These are phyloP conservation scores for Agrocybe pediades DNA, from an alignment of 768 basidiomycete genomes.

Conservation along the genomic window DNA sequence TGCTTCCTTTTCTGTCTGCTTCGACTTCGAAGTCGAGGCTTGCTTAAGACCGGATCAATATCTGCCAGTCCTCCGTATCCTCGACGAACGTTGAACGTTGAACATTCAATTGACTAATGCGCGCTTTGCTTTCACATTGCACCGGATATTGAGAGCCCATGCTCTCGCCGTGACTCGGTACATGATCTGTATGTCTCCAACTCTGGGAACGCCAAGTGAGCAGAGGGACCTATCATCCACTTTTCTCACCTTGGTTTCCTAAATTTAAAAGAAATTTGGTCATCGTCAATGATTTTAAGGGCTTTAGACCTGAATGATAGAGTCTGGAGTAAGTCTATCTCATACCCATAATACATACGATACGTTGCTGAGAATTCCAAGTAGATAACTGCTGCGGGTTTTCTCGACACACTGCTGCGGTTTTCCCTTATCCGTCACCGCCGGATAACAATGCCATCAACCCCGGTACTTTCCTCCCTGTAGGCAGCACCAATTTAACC, in stretches of 20 bases:
- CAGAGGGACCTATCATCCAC: background rate
- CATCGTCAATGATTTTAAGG: background rate
- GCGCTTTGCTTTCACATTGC: too few species aligned
- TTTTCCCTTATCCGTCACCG: slow-evolving; percentile 19
- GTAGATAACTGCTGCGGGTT: slow-evolving; percentile 18
- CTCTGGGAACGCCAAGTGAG: background rate
- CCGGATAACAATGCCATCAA: slow-evolving; percentile 10
- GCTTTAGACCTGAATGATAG: background rate
- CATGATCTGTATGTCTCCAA: too few species aligned
- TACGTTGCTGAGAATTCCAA: slow-evolving; percentile 11
- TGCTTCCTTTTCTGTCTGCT: slow-evolving; percentile 9
- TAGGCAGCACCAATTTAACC: too few species aligned
- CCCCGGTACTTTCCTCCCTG: slow-evolving; percentile 16
- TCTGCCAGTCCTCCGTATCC: background rate
- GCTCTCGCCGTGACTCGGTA: too few species aligned
- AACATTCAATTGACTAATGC: too few species aligned
- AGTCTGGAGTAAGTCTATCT: slow-evolving; percentile 6
- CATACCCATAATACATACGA: slow-evolving; percentile 3
- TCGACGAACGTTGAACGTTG: background rate
- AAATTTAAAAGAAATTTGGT: background rate
- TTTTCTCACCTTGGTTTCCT: background rate
- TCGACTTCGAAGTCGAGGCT: slow-evolving; percentile 12
- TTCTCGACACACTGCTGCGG: slow-evolving; percentile 19
- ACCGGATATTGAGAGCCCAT: too few species aligned
- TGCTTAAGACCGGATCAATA: slow-evolving; percentile 12